Base-by-base conservation (phyloP, 2,329 filamentous ascomycete genomes). In the Penicillium sp. region DNA sequence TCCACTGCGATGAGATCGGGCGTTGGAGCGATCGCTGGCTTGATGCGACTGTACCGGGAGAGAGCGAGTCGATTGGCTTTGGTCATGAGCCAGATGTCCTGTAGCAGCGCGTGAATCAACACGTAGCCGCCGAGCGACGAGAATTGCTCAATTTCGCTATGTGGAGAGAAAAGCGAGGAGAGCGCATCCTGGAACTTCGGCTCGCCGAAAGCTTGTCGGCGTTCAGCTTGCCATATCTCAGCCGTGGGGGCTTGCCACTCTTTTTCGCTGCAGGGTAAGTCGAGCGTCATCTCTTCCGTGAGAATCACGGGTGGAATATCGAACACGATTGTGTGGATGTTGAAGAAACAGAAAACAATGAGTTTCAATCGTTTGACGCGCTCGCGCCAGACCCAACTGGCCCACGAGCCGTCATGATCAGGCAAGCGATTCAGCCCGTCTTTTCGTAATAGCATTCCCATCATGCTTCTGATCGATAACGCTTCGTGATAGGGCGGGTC, bases 241-340 rank as follows among this genome's bases (percentile, higher is more conserved):
- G 60, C 53, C 1, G 24, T 57, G 1, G 58, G 28, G 4, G 67
- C 67, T 33, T 66, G 66, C 67, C 67, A 70, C 59, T 70, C 67
- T 12, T 55, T 63, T 42, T 70, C 67, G 0, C 64, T 67, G 44
- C 67, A 69, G 1, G 68, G 68, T 4, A 70, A 51, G n/a, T 70
- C 66, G 23, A 70, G 33, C 0, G 58, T 54, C 13, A 70, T 44
- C 26, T 70, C 68, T 44, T 70, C 68, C 0, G 66, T 65, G 7
- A 70, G 53, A 7, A 70, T 63, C 45, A 68, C 54, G 0, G 68
- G 65, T 1, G 68, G 64, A 2, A 70, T 49, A 33, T 70, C 67
- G 13, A 70, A 70, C 2, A 70, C 66, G n/a, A 70, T 69, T 4
- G 67, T 70, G 28, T 67, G 67, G 13, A 70, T 68, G n/a, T 67